Evolutionary conservation across 1,139 yeast genomes (phyloP).

Genomic region (Scheffersomyces illinoinensis): DNA sequence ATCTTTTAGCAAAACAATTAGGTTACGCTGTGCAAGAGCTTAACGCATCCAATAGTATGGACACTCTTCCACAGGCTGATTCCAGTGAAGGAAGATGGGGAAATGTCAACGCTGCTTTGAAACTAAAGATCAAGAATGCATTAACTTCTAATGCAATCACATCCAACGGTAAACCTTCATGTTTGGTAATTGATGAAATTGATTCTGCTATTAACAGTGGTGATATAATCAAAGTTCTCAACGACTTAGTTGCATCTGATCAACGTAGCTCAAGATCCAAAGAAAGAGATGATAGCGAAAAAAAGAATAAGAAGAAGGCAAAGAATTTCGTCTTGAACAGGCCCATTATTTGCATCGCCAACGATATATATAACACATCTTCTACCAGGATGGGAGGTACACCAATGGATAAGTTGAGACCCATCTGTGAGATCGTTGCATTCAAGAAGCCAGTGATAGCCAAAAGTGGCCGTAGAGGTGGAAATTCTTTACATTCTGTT

Average conservation of each 20-base stretch:
- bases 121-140: conserved; percentile 63
- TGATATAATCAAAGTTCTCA: conserved; percentile 72
- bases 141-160: conserved; percentile 64
- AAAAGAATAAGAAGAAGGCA: conserved; percentile 22
- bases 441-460: conserved; percentile 60
- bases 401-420: conserved; percentile 71
- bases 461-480: conserved; percentile 32
- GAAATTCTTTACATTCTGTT: conserved; percentile 37
- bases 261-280: conserved; percentile 41
- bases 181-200: conserved; percentile 84
- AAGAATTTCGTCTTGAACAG: conserved; percentile 54
- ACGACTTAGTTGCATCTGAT: conserved; percentile 64
- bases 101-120: conserved; percentile 39
- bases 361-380: conserved; percentile 70
- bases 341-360: conserved; percentile 92
- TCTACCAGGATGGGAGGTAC: conserved; percentile 23
- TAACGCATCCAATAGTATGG: conserved; percentile 80
- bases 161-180: conserved; percentile 63
- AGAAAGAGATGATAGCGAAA: conserved; percentile 15
- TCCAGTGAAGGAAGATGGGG: conserved; percentile 57
- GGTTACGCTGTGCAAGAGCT: conserved; percentile 83
- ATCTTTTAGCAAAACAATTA: conserved; percentile 76
- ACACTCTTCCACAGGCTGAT: conserved; percentile 43
- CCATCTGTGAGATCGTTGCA: conserved; percentile 67
- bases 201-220: conserved; percentile 80